Base-by-base conservation (phyloP, 2,329 filamentous ascomycete genomes). In the Exophiala mesophila region DNA sequence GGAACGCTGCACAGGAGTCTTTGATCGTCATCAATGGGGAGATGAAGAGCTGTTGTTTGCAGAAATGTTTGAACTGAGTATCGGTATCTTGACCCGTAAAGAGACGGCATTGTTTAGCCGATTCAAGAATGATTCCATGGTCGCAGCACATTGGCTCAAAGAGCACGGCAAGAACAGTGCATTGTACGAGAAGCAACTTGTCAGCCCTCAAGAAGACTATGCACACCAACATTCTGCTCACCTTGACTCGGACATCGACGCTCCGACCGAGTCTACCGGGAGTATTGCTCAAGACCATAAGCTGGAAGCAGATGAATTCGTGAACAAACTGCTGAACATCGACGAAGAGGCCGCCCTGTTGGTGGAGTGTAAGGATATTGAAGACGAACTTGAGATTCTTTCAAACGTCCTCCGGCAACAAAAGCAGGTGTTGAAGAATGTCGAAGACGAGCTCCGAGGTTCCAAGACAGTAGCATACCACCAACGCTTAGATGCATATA, bases 351-450 rank as follows among this genome's bases (percentile, higher is more conserved):
- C 74, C 0, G 69, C 75, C 36, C 66, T 83, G 1, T 65, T 83
- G 0, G 71, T 76, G 1, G 79, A 83, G 53, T 77, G 76, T 34
- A 83, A 83, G 56, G 80, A 84, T 54, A 82, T 83, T 39, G 72
- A 77, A 15, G 80, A 84, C 53, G 79, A 84, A 59, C 70, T 83
- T 15, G 77, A 77, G 54, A 83, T 83, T 63, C 73, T 84, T 20
- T 59, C 58, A 3, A 72, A 71, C 39, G 68, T 78, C 0, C 60
- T 78, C 1, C 65, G 71, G 34, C 65, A 74, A 23, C 75, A 78
- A 49, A 55, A 64, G 3, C 59, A 63, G 20, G 67, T 75, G 0
- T 59, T 77, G 1, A 61, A 58, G 2, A 69, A 75, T 33, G 67
- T 78, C 18, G 67, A 70, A 42, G 55, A 56, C 1, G 63, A 65